Percentiles rank a stretch among this genome's conserved stretches.
Conservation (phyloP, 2,329 filamentous ascomycete genomes). For the Calonectria hawksworthii region DNA sequence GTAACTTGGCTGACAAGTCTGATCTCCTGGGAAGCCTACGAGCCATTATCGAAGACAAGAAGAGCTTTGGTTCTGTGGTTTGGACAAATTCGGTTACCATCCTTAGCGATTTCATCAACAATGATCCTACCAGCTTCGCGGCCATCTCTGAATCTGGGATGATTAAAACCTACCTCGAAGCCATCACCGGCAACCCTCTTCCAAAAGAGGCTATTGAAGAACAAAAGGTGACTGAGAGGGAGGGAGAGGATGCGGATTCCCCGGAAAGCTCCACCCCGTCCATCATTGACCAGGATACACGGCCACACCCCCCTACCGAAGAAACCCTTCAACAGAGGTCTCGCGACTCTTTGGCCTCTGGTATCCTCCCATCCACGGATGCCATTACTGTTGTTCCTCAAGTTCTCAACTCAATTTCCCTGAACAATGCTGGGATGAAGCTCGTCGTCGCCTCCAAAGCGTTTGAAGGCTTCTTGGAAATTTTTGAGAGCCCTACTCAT, state of each 20-base stretch:
- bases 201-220: slow-evolving; percentile 48
- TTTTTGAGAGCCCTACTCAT: slow-evolving; percentile 95
- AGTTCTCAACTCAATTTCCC: slow-evolving; percentile 92
- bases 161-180: slow-evolving; percentile 86
- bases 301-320: slow-evolving; percentile 67
- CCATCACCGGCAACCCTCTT: slow-evolving; percentile 74
- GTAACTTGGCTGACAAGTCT: slow-evolving; percentile 95
- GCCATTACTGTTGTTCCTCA: slow-evolving; percentile 89
- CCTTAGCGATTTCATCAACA: slow-evolving; percentile 96
- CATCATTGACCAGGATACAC: slow-evolving; percentile 52
- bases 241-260: slow-evolving; percentile 53
- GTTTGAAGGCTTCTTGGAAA: slow-evolving; percentile 89
- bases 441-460: slow-evolving; percentile 88
- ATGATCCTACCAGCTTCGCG: slow-evolving; percentile 96
- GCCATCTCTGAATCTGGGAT: slow-evolving; percentile 95
- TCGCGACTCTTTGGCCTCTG: slow-evolving; percentile 68
- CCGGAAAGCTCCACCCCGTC: slow-evolving; percentile 57
- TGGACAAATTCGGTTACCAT: slow-evolving; percentile 97
- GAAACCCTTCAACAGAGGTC: slow-evolving; percentile 63
- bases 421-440: slow-evolving; percentile 89
- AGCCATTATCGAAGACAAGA: slow-evolving; percentile 84
- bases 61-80: slow-evolving; percentile 88
- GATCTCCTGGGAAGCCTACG: slow-evolving; percentile 84
- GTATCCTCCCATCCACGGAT: slow-evolving; percentile 89
- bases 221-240: slow-evolving; percentile 48